Base-by-base conservation (phyloP, 176 grass and related monocot genomes). In the Oryza meridionalis region DNA sequence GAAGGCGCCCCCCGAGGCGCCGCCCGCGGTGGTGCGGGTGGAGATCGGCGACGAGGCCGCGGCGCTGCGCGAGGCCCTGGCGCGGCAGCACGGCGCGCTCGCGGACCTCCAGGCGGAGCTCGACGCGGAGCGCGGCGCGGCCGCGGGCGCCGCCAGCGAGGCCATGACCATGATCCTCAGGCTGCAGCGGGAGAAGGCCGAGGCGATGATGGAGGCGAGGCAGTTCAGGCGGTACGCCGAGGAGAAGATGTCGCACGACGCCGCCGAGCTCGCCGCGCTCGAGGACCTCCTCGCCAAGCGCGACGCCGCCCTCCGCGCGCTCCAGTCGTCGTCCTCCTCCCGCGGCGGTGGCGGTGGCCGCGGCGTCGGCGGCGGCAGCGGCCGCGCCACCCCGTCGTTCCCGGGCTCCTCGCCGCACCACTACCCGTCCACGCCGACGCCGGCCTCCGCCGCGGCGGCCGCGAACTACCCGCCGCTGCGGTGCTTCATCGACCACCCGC, bases 91-190 rank as follows among this genome's bases (percentile, higher is more conserved):
- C 33, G 79, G 29, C 32, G 35, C 76, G 47, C 55, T 97, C 16
- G 67, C n/a, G 1, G 82, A 89, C 11, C 65, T 91, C 9, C 86
- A 91, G 44, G 67, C 64, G 1, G 94, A 96, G 80, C 94, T 96
- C 14, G 94, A 93, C 19, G 87, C 87, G 2, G 93, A 94, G 82
- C 90, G 93, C 33, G 87, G 83, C 35, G 92, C 94, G 1, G 82
- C 94, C 8, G 89, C 88, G 14, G 82, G 89, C 1, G 94, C 94
- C 4, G 90, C 94, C 12, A 88, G 75, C 63, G 92, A 92, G 80
- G 86, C 94, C 33, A 94, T 97, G 88, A 88, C 83, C 6, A 97
- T 97, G 94, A 97, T 97, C 82, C 75, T 88, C 9, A 82, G 94
- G 21, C 91, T 97, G 31, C 94, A 92, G 89, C 84, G 89, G 14